Evolutionary conservation across 176 grass and related monocot species (phyloP).

Genomic region (Bromus sterilis): DNA sequence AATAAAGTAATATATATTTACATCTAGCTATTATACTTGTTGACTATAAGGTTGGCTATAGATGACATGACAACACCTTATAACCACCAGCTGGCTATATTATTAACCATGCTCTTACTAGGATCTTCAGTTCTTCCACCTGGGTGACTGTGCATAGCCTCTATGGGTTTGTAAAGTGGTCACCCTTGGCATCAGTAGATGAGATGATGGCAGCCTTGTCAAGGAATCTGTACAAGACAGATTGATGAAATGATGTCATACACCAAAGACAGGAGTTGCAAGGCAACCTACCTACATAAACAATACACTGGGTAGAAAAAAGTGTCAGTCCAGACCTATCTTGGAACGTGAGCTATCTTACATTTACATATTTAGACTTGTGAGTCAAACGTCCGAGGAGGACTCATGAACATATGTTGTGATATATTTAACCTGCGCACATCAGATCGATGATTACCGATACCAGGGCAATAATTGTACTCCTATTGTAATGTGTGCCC

Average conservation of each 20-base stretch:
- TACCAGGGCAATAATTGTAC: background rate
- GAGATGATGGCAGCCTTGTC: conserved; percentile 82
- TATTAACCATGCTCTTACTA: too few relatives aligned
- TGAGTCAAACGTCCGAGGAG: background rate
- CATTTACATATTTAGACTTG: background rate
- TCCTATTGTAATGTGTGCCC: background rate
- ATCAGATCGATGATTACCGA: background rate
- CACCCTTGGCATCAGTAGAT: conserved; percentile 35
- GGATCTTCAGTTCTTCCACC: conserved; percentile 90
- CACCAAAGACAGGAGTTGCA: background rate
- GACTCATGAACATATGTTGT: background rate
- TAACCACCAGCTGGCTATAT: too few relatives aligned
- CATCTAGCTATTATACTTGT: too few relatives aligned
- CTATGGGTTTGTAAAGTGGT: conserved; percentile 48
- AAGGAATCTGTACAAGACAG: conserved; percentile 43
- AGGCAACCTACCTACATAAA: background rate
- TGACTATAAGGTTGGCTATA: too few relatives aligned
- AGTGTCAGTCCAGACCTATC: background rate
- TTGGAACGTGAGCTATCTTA: too few relatives aligned
- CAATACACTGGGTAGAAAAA: background rate
- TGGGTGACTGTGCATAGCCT: conserved; percentile 87
- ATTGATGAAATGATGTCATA: background rate
- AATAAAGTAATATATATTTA: too few relatives aligned
- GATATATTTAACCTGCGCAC: background rate
- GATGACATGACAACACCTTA: too few relatives aligned